phyloP scores from a whole-genome alignment of 257 asterid genomes.

The Solanum medicagineum region DNA sequence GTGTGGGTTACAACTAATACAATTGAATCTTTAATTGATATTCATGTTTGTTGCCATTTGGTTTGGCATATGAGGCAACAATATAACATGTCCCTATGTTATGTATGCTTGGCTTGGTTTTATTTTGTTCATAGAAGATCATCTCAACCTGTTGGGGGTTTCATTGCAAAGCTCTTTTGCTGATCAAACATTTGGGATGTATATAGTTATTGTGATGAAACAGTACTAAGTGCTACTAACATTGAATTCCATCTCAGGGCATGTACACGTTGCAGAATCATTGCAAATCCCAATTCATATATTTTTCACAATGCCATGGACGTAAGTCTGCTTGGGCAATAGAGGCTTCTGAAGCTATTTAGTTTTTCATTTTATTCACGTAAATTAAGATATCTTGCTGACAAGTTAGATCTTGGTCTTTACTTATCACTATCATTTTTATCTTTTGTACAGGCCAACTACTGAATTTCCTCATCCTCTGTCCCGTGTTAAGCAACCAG shows the following conservation, averaged over 20 bases:
- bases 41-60: neutral
- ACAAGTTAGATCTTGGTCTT: neutral
- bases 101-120: neutral
- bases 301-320: slow-evolving; percentile 97
- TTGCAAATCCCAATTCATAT: slow-evolving; percentile 69
- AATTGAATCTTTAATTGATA: neutral
- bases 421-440: neutral
- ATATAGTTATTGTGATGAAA: neutral
- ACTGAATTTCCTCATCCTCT: slow-evolving; percentile 92
- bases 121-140: neutral
- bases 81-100: neutral
- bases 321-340: slow-evolving; percentile 45
- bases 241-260: slow-evolving; percentile 34
- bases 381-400: neutral
- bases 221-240: neutral
- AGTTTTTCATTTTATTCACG: slow-evolving; percentile 6
- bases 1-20: neutral
- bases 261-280: slow-evolving; percentile 86
- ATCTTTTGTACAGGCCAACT: slow-evolving; percentile 52
- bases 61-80: neutral
- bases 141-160: neutral
- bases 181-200: neutral
- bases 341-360: neutral
- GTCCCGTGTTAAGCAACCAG: slow-evolving; percentile 77
- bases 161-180: neutral